phyloP scores from a whole-genome alignment of 345 rosid species.

The Excoecaria cochinchinensis region DNA sequence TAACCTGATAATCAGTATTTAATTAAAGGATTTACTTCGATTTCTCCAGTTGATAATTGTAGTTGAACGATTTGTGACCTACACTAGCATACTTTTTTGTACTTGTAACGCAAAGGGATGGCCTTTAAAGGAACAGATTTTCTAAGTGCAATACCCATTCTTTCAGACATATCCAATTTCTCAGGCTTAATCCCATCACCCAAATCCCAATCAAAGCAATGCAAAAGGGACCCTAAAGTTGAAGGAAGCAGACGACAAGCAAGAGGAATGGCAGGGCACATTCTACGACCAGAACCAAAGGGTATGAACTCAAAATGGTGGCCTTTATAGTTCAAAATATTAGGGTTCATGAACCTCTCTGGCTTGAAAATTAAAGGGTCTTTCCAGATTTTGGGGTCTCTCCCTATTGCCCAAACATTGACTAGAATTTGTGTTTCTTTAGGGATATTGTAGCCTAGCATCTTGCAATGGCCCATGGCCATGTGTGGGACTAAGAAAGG shows the following conservation, averaged over 20 bases:
- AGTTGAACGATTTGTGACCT: no score
- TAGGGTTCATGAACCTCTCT: constrained; percentile 55
- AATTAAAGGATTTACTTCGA: no score
- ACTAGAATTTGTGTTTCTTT: constrained; percentile 73
- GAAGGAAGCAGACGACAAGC: constrained; percentile 59
- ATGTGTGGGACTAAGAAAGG: constrained; percentile 82
- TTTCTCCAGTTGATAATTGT: no score
- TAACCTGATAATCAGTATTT: no score
- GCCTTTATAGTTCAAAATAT: constrained; percentile 54
- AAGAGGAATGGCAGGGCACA: constrained; percentile 79
- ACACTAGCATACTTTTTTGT: background rate
- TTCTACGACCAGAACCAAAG: constrained; percentile 79
- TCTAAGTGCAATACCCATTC: constrained; percentile 61
- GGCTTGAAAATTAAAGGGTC: constrained; percentile 58
- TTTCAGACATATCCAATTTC: constrained; percentile 66
- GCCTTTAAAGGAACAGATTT: constrained; percentile 62
- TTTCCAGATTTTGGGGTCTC: constrained; percentile 60
- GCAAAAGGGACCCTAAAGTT: constrained; percentile 64
- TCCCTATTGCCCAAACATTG: constrained; percentile 64
- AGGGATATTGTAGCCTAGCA: constrained; percentile 55
- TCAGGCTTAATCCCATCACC: constrained; percentile 38
- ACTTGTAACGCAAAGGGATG: constrained; percentile 43
- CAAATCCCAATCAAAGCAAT: constrained; percentile 63
- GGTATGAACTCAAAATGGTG: constrained; percentile 68
- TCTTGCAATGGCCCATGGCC: constrained; percentile 61